Conservation (phyloP, 345 rosid genomes). For the Salix suchowensis region DNA sequence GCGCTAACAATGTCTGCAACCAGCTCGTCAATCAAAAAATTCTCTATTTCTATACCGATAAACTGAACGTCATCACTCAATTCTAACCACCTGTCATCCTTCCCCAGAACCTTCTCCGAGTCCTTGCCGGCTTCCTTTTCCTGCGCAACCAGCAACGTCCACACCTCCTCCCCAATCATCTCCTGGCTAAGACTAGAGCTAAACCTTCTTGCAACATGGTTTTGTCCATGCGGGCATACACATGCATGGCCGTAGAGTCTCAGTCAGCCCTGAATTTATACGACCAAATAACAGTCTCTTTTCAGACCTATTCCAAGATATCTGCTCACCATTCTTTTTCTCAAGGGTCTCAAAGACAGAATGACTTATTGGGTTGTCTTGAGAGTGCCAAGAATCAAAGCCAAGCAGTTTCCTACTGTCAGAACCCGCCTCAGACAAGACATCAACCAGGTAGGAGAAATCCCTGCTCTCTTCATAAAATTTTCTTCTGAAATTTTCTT, state of each 20-base stretch:
- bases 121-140: slow-evolving; percentile 42
- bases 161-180: slow-evolving; percentile 47
- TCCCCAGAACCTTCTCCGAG: slow-evolving; percentile 32
- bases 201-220: slow-evolving; percentile 49
- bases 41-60: slow-evolving; percentile 60
- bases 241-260: slow-evolving; percentile 39
- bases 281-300: slow-evolving; percentile 72
- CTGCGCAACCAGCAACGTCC: slow-evolving; percentile 38
- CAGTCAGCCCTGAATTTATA: slow-evolving; percentile 45
- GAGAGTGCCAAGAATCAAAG: slow-evolving; percentile 20
- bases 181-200: slow-evolving; percentile 16
- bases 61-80: slow-evolving; percentile 52
- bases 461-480: slow-evolving; percentile 46
- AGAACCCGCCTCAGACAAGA: slow-evolving; percentile 57
- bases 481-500: slow-evolving; percentile 26
- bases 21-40: slow-evolving; percentile 63
- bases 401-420: slow-evolving; percentile 16
- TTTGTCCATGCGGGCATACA: slow-evolving; percentile 38
- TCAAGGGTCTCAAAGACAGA: slow-evolving; percentile 61
- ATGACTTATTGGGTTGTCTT: slow-evolving; percentile 33
- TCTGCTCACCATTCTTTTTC: slow-evolving; percentile 62
- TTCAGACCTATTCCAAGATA: slow-evolving; percentile 67
- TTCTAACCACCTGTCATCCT: slow-evolving; percentile 54
- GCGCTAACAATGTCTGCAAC: slow-evolving; percentile 47
- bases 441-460: slow-evolving; percentile 60